phyloP scores from a whole-genome alignment of 345 rosid genomes.

The Erysimum cheiranthoides region DNA sequence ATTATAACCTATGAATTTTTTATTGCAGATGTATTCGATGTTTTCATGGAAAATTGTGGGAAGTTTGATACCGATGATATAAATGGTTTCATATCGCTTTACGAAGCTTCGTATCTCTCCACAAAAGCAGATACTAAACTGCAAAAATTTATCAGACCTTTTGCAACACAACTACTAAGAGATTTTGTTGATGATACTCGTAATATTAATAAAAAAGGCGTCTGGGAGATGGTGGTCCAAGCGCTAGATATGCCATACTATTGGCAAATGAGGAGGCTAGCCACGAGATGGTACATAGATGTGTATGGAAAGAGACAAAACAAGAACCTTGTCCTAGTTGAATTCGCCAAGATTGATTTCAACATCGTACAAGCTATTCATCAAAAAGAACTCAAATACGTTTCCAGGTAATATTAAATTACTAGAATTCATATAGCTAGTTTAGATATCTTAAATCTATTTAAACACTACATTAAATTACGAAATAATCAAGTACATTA shows the following conservation, averaged over 20 bases:
- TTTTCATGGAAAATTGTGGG: constrained; percentile 40
- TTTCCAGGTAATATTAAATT: constrained; percentile 25
- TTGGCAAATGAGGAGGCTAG: constrained; percentile 38
- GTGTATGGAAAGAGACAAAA: constrained; percentile 29
- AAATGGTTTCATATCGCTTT: constrained; percentile 46
- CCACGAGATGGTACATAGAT: constrained; percentile 41
- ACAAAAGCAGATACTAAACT: constrained; percentile 46
- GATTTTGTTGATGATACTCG: neutral
- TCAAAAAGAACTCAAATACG: constrained; percentile 44
- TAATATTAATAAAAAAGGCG: neutral
- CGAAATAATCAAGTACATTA: neutral
- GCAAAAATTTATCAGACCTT: constrained; percentile 48
- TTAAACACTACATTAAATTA: neutral
- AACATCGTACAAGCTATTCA: constrained; percentile 44
- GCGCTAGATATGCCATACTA: constrained; percentile 38
- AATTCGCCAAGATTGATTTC: constrained; percentile 47
- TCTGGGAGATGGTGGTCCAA: constrained; percentile 31
- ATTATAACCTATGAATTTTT: neutral
- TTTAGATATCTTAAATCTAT: neutral
- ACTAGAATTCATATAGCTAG: neutral
- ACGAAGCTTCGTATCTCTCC: constrained; percentile 50
- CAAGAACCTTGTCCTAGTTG: constrained; percentile 27
- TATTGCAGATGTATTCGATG: constrained; percentile 42
- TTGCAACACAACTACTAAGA: constrained; percentile 38
- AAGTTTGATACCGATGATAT: constrained; percentile 21